Evolutionary conservation across 2,329 filamentous ascomycete genomes (phyloP).

Genomic region (Aspergillus sp.): DNA sequence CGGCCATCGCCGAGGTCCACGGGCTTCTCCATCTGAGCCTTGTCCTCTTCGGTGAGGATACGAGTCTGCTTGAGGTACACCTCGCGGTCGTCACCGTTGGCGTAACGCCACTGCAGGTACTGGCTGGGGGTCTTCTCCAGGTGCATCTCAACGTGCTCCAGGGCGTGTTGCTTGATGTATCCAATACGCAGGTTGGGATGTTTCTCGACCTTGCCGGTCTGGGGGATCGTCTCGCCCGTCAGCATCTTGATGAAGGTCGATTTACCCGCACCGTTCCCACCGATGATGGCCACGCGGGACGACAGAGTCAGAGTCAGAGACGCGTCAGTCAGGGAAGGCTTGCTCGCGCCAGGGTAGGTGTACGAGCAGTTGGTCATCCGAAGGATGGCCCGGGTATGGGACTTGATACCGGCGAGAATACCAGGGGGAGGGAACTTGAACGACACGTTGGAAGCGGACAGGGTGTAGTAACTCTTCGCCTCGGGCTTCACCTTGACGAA

Average conservation of each 20-base stretch:
- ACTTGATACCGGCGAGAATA: conserved; percentile 93
- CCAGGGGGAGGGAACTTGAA: conserved; percentile 98
- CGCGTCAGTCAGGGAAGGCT: conserved; percentile 83
- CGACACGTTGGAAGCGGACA: conserved; percentile 81
- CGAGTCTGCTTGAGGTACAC: conserved; percentile 98
- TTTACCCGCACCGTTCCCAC: conserved; percentile 96
- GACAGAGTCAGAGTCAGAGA: conserved; percentile 86
- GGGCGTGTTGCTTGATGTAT: conserved; percentile 98
- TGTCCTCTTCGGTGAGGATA: conserved; percentile 79
- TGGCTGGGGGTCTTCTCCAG: conserved; percentile 99
- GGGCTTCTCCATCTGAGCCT: conserved; percentile 85
- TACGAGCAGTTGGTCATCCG: conserved; percentile 90
- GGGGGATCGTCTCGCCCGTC: conserved; percentile 86
- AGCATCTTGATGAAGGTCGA: conserved; percentile 97
- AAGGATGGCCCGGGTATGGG: conserved; percentile 87
- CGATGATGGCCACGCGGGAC: conserved; percentile 93
- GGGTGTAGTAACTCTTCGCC: conserved; percentile 96
- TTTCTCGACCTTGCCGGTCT: conserved; percentile 86
- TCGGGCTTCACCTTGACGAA: conserved; percentile 91
- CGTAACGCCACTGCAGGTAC: conserved; percentile 98
- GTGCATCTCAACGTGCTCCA: conserved; percentile 99
- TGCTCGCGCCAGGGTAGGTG: conserved; percentile 85
- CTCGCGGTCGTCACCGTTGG: conserved; percentile 94
- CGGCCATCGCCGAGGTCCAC: conserved; percentile 83
- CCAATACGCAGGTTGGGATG: conserved; percentile 98